phyloP scores from a whole-genome alignment of 352 stramenopile species.

The Thalassiosira pacifica region DNA sequence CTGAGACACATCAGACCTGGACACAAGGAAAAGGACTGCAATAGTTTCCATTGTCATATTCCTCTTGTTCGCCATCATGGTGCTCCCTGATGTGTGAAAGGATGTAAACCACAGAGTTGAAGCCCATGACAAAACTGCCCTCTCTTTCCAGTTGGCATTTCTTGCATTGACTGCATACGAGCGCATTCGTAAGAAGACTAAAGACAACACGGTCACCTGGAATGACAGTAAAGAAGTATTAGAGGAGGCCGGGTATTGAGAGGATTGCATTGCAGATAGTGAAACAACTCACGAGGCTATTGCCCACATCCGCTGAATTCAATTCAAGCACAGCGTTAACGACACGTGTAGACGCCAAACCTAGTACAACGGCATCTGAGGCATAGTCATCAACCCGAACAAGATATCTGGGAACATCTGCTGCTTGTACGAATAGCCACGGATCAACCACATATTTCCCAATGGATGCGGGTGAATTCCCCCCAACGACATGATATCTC shows the following conservation, averaged over 20 bases:
- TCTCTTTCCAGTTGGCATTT: neutral
- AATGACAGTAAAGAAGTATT: neutral
- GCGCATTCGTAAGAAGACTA: neutral
- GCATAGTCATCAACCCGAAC: neutral
- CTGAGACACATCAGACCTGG: slow-evolving; percentile 7
- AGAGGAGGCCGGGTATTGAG: neutral
- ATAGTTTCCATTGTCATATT: slow-evolving; percentile 1
- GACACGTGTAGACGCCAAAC: neutral
- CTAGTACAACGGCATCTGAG: neutral
- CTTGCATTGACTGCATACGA: neutral
- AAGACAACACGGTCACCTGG: neutral
- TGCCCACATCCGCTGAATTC: neutral
- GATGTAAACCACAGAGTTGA: slow-evolving; percentile 32
- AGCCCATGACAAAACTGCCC: neutral
- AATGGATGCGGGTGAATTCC: neutral
- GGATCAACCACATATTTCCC: neutral
- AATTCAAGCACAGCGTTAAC: neutral
- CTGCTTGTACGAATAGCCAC: neutral
- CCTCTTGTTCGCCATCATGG: slow-evolving; percentile 21
- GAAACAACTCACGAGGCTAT: neutral
- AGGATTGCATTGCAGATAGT: neutral
- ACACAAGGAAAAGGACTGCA: neutral
- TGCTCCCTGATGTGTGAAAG: slow-evolving; percentile 13
- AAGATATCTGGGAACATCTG: neutral
- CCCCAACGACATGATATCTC: neutral